Base-by-base conservation (phyloP, 305 asterid genomes). In the Lippia alba region DNA sequence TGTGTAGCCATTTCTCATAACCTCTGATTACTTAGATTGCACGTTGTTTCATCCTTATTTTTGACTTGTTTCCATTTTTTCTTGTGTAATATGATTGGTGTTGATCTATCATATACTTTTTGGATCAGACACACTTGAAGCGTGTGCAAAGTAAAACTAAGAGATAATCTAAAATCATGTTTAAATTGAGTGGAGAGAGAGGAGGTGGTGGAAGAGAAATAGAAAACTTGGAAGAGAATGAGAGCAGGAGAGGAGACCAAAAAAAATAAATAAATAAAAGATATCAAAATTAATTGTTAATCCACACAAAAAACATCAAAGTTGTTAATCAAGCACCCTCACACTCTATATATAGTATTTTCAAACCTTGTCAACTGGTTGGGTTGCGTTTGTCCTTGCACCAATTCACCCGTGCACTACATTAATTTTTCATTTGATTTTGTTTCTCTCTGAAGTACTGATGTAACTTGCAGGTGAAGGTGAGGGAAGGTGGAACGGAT, bases 401-500 rank as follows among this genome's bases (percentile, higher is more conserved):
- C 49, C 33, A 19, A 19, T 51, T 66, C 16, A 39, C 49, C 12
- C 30, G 36, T 50, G 14, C 59, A 7, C 49, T 34, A 19, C 5
- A 18, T 57, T 18, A 34, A 12, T 50, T 64, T 10, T 61, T 9
- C 41, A 24, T 20, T 60, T 61, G 49, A 41, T 66, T 49, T 56
- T 71, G 39, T 45, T 57, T 55, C 16, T 59, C 64, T 58, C 59
- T 55, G 62, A 44, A 58, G 73, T 70, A 74, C 75, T 71, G 67
- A 44, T 56, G 57, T 68, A 39, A 64, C 54, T 76, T 75, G 66
- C 89, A 94, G 99, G 90, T 94, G 53, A 94, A 86, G 83, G 90
- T 94, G 61, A 89, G 94, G 74, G 98, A 92, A 84, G 97, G 98
- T 56, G 96, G 92, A 73, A 94, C 89, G 40, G 96, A 94, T 80